Evolutionary conservation across 768 basidiomycete species (phyloP), one percentile per base, ranked within the genome.

Genomic region (Suillus americanus): DNA sequence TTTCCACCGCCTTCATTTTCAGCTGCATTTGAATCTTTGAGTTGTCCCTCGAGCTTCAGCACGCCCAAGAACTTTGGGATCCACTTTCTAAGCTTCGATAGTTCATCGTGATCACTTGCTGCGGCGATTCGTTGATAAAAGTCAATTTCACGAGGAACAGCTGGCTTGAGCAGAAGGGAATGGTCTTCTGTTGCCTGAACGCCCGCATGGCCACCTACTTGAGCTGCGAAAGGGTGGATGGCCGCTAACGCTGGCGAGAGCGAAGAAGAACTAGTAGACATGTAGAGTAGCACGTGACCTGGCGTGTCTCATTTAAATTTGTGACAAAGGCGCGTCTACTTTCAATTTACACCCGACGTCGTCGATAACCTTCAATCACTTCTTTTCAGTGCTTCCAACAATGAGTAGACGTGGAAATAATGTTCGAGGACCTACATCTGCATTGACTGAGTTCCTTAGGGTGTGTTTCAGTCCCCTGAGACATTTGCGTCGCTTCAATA

Each of bases 201-300:
- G 23, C 89, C 88, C 4, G 85, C 74, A 71, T 97, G 95, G 0
- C 94, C 94, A 23, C 91, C 93, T 59, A 96, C 93, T 77, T 95
- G 91, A 23, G 83, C 77, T 12, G 74, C 73, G 30, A 89, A 79
- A 3, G 82, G 78, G 20, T 68, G 66, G 20, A 69, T 66, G 1
- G 69, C 69, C 3, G 72, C 48, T 45, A 74, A 65, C 0, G 75
- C 74, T 38, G 61, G 69, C 2, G 67, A 14, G 12, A 30, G 40
- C 40, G 18, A 3, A 59, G 57, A 20, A 41, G n/a, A n/a, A n/a
- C n/a, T n/a, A n/a, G 20, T 12, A 16, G 57, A 59, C 57, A 59
- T 59, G 57, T 54, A 35, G 53, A n/a, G 3, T 33, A 12, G 20
- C 53, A 54, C 53, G 53, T 54, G 53, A 54, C 35, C 33, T 35